Conservation (phyloP, 306 rosid species). For the Fagus crenata region DNA sequence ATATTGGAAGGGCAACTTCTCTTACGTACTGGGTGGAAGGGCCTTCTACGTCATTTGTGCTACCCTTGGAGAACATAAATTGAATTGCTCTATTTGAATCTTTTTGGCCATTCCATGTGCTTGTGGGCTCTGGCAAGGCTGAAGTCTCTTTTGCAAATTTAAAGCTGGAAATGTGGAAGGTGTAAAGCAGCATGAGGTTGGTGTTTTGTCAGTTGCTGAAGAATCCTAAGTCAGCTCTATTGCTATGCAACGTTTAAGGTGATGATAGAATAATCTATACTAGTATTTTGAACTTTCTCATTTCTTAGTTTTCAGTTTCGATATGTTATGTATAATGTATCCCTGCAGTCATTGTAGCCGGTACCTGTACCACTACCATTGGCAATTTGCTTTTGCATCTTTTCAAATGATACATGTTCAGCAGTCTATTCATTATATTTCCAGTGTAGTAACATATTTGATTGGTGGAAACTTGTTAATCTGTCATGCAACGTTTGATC, state of each 20-base stretch:
- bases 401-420: no score
- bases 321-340: no score
- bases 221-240: neutral
- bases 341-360: no score
- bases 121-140: neutral
- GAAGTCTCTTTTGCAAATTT: no score
- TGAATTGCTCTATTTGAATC: neutral
- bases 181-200: neutral
- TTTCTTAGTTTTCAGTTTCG: neutral
- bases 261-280: neutral
- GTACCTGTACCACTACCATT: no score
- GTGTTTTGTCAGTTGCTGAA: neutral
- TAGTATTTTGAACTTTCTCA: neutral
- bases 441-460: no score
- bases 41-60: neutral
- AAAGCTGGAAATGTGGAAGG: neutral
- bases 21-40: neutral
- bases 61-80: neutral
- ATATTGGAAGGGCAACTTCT: neutral
- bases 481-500: no score
- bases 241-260: neutral
- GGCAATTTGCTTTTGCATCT: no score
- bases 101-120: neutral
- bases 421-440: no score
- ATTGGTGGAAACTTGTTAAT: no score